A percentile compares a stretch with the other conserved stretches of the same genome.
phyloP scores from a whole-genome alignment of 2,329 filamentous ascomycete genomes.

The Parascedosporium putredinis region DNA sequence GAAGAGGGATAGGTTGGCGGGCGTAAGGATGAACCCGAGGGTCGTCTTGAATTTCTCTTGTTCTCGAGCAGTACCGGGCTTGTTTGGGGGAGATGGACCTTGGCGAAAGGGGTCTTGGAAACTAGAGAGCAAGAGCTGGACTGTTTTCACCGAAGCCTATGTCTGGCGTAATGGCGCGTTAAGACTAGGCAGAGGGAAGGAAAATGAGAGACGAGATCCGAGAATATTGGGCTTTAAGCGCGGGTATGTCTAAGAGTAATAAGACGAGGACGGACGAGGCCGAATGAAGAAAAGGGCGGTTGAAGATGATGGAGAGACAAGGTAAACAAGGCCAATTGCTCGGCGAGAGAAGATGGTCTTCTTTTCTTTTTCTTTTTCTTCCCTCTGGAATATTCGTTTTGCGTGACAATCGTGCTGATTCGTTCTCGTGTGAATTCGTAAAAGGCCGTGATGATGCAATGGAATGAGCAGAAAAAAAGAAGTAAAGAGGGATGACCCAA shows the following conservation, averaged over 20 bases:
- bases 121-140: background rate
- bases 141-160: background rate
- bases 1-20: too few species aligned
- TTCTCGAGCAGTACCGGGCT: too few species aligned
- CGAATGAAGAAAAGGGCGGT: background rate
- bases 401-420: too few species aligned
- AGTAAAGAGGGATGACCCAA: background rate
- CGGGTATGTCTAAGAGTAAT: conserved; percentile 1
- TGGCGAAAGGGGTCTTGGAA: background rate
- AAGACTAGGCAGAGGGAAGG: too few species aligned
- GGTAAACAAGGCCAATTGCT: conserved; percentile 1
- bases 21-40: too few species aligned
- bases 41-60: too few species aligned
- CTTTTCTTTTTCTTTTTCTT: too few species aligned
- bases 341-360: background rate
- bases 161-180: background rate
- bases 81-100: too few species aligned
- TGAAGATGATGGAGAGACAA: conserved; percentile 1
- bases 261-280: background rate
- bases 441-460: too few species aligned
- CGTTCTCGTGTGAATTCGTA: too few species aligned
- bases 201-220: background rate
- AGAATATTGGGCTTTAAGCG: background rate
- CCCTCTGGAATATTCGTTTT: too few species aligned
- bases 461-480: background rate